Percentiles rank a stretch among this genome's conserved stretches.
phyloP scores from a whole-genome alignment of 176 grass and related monocot genomes.

The Juncus inflexus region DNA sequence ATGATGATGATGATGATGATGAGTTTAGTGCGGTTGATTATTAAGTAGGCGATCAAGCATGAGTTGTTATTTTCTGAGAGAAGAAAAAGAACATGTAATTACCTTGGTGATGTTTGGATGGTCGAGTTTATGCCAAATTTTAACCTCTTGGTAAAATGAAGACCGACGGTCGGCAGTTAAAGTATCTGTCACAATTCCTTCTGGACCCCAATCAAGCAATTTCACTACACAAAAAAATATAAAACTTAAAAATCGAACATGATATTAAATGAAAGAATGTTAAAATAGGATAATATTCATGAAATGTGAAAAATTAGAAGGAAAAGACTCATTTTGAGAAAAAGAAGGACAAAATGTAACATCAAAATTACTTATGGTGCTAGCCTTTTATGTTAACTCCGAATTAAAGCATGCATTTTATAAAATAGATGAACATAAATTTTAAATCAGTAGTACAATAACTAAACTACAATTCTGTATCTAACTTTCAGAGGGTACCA shows the following conservation, averaged over 20 bases:
- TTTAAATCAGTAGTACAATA: too few species aligned
- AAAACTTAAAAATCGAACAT: too few species aligned
- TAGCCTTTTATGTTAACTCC: too few species aligned
- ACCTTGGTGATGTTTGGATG: constrained; percentile 87
- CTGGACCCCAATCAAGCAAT: constrained; percentile 66
- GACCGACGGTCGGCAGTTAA: constrained; percentile 44
- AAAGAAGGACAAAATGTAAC: neutral
- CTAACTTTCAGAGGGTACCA: too few species aligned
- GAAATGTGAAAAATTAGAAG: neutral
- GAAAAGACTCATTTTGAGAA: neutral
- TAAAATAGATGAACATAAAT: neutral
- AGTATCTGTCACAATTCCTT: constrained; percentile 34
- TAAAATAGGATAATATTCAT: neutral
- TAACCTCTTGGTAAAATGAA: constrained; percentile 78
- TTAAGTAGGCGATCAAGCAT: too few species aligned
- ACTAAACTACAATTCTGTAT: neutral
- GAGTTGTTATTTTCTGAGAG: too few species aligned
- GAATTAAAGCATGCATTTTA: too few species aligned
- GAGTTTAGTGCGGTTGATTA: too few species aligned
- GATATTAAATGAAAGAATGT: neutral
- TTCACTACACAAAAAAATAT: constrained; percentile 53
- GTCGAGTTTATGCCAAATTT: constrained; percentile 76
- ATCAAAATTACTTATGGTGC: too few species aligned
- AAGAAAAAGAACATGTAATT: neutral
- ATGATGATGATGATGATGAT: too few species aligned